These are phyloP conservation scores for Durio zibethinus DNA, from an alignment of 345 rosid species.

Conservation along the genomic window DNA sequence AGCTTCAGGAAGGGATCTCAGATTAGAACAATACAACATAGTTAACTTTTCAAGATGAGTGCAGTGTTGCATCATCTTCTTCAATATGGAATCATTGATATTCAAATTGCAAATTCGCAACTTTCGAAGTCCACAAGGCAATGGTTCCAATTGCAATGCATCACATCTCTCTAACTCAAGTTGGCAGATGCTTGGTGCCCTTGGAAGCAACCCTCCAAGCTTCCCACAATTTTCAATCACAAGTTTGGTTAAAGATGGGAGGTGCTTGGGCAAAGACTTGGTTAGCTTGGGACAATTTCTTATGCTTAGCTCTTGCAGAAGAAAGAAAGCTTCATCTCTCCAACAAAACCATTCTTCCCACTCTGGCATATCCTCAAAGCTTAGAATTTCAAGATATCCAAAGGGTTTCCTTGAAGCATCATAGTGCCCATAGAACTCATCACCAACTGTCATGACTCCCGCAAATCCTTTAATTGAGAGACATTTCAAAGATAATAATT, in stretches of 20 bases:
- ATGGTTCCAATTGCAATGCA: not conserved
- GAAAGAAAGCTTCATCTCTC: not conserved
- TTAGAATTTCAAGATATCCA: not conserved
- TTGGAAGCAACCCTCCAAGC: not conserved
- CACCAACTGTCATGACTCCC: not conserved
- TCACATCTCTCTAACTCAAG: not conserved
- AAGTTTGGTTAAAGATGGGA: not conserved
- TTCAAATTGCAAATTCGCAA: not conserved
- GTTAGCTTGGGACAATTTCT: not conserved
- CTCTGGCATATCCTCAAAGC: not conserved
- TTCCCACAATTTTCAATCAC: not conserved
- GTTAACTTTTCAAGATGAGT: not conserved
- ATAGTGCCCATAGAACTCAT: slow-evolving; percentile 2
- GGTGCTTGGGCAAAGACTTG: not conserved
- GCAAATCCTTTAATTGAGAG: not conserved
- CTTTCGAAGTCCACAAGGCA: not conserved
- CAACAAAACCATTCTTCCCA: not conserved
- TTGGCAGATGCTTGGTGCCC: not conserved
- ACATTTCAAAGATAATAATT: not conserved
- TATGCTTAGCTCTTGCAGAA: not conserved
- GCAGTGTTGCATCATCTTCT: not conserved
- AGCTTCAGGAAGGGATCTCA: not conserved
- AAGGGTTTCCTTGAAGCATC: not conserved
- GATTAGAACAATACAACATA: not conserved
- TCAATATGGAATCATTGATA: not conserved